These are phyloP conservation scores for Clonostachys byssicola DNA, from an alignment of 2,329 filamentous ascomycete genomes.

Conservation along the genomic window DNA sequence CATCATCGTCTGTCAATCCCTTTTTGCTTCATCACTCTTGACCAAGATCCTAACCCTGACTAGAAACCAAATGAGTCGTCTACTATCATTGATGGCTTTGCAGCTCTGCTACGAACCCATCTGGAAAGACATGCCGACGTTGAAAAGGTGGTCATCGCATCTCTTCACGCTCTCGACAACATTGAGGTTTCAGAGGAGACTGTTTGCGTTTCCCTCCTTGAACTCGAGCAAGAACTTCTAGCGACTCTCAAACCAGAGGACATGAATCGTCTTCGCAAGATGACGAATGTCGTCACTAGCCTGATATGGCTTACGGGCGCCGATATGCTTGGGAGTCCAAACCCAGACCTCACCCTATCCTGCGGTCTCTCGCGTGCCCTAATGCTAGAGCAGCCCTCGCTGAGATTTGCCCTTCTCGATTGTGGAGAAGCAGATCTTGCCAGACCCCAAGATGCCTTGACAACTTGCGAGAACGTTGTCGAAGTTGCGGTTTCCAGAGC, in stretches of 20 bases:
- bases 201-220: not conserved
- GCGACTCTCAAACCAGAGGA: not conserved
- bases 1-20: too few species aligned
- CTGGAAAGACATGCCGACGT: too few species aligned
- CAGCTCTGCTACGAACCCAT: too few species aligned
- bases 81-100: too few species aligned
- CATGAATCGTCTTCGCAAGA: conserved; percentile 1
- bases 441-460: too few species aligned
- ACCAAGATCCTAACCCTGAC: too few species aligned
- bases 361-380: conserved; percentile 2
- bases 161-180: not conserved
- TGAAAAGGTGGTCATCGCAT: too few species aligned
- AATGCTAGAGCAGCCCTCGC: conserved; percentile 3
- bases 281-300: not conserved
- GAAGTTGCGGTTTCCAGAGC: not conserved
- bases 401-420: not conserved
- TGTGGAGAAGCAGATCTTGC: too few species aligned
- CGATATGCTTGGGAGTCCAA: not conserved
- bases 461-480: not conserved
- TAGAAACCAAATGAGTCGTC: too few species aligned
- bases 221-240: conserved; percentile 2
- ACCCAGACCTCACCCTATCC: conserved; percentile 1
- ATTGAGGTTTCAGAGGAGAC: not conserved
- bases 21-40: too few species aligned
- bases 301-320: not conserved